Evolutionary conservation across 2,329 filamentous ascomycete species (phyloP).

Genomic region (Beauveria sp.): DNA sequence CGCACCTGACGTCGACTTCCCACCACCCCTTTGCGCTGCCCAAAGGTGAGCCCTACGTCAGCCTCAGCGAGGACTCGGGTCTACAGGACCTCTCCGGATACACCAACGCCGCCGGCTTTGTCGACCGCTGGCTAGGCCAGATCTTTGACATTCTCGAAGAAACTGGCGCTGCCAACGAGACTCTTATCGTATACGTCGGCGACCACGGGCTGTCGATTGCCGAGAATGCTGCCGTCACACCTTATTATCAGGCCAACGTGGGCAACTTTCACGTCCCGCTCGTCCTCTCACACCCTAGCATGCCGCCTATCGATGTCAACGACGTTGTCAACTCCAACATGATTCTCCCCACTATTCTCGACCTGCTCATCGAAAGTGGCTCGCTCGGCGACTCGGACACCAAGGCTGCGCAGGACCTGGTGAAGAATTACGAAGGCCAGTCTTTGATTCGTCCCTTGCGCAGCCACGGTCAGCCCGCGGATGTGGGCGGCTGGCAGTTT

Average conservation of each 20-base stretch:
- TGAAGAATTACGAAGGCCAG: constrained; percentile 28
- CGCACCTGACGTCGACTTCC: constrained; percentile 29
- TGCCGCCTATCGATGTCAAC: constrained; percentile 24
- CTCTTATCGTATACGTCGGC: constrained; percentile 24
- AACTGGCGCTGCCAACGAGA: constrained; percentile 26
- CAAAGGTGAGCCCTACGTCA: constrained; percentile 20
- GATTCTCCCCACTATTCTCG: constrained; percentile 28
- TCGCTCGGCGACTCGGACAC: constrained; percentile 23
- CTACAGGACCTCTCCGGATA: constrained; percentile 26
- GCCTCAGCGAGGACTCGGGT: constrained; percentile 19
- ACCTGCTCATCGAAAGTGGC: constrained; percentile 25
- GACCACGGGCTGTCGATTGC: constrained; percentile 27
- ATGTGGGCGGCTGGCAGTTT: constrained; percentile 26
- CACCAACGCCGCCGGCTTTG: constrained; percentile 25
- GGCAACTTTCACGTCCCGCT: constrained; percentile 27
- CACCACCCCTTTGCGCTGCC: constrained; percentile 28
- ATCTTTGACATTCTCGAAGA: constrained; percentile 24
- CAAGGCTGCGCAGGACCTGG: constrained; percentile 21
- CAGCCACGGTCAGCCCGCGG: constrained; percentile 12
- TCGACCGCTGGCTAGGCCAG: constrained; percentile 26
- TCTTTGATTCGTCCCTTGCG: constrained; percentile 25
- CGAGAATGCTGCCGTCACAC: constrained; percentile 22
- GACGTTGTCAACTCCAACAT: constrained; percentile 26
- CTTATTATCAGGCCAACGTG: constrained; percentile 27
- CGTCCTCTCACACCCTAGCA: constrained; percentile 24